Conservation (phyloP, 305 asterid genomes). For the Lippia alba region DNA sequence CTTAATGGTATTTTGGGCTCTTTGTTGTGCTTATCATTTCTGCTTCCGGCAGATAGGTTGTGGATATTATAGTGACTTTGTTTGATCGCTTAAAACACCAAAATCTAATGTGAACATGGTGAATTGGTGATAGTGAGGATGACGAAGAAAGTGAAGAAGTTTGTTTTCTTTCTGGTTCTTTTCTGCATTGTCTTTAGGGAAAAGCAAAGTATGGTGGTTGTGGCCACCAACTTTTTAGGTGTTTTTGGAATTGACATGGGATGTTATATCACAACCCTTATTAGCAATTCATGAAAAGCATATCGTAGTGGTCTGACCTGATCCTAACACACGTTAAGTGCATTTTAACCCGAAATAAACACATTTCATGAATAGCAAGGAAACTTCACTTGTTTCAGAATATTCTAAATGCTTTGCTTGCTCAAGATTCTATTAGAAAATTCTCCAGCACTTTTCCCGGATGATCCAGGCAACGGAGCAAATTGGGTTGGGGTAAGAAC, state of each 20-base stretch:
- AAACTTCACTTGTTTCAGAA: too few species aligned
- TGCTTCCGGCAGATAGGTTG: not conserved
- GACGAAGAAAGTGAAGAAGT: not conserved
- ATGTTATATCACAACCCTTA: not conserved
- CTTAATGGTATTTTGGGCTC: conserved; percentile 9
- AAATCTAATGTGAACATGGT: conserved; percentile 7
- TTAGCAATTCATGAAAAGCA: not conserved
- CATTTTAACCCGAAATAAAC: not conserved
- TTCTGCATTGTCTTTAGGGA: conserved; percentile 1
- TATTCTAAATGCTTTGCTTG: too few species aligned
- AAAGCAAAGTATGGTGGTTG: conserved; percentile 6
- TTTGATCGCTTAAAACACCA: not conserved
- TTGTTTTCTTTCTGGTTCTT: not conserved
- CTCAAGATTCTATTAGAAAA: too few species aligned
- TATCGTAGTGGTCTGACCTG: too few species aligned
- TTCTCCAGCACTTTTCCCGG: too few species aligned
- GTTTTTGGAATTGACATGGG: conserved; percentile 15
- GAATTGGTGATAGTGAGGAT: not conserved
- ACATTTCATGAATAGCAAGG: not conserved
- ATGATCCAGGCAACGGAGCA: too few species aligned
- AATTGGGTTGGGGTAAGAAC: too few species aligned
- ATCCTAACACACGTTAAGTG: not conserved
- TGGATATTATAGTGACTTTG: not conserved
- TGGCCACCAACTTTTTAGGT: conserved; percentile 13
- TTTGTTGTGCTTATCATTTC: not conserved